Evolutionary conservation across 2,329 filamentous ascomycete species (phyloP).

Genomic region (Coniochaeta prunicola): DNA sequence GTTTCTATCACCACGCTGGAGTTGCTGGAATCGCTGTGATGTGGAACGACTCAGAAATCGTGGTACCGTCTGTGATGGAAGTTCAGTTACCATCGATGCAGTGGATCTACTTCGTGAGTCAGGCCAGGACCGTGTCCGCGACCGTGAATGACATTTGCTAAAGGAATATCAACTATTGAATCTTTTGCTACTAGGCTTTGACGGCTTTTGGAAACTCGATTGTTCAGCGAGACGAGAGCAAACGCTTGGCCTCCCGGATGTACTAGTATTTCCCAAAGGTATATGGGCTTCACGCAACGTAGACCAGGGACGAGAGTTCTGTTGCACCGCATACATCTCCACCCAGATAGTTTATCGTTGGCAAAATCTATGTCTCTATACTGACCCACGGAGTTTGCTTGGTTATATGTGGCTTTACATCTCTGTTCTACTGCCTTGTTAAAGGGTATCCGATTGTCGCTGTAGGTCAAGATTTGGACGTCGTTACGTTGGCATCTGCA

Average conservation of each 20-base stretch:
- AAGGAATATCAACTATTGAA: neutral
- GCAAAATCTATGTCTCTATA: neutral
- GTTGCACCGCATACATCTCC: neutral
- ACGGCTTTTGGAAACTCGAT: neutral
- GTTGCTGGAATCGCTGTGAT: too few relatives aligned
- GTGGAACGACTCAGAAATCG: too few relatives aligned
- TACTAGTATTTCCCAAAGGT: neutral
- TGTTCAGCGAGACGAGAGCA: neutral
- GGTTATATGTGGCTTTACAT: too few relatives aligned
- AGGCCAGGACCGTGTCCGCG: neutral
- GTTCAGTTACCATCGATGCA: too few relatives aligned
- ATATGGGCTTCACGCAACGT: neutral
- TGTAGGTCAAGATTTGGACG: neutral
- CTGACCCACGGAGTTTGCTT: too few relatives aligned
- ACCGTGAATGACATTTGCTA: neutral
- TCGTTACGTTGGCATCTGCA: neutral
- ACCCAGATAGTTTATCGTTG: neutral
- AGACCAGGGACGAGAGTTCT: neutral
- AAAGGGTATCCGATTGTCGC: too few relatives aligned
- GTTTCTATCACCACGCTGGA: neutral
- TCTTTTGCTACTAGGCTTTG: neutral
- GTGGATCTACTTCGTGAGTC: too few relatives aligned
- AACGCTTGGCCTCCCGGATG: neutral
- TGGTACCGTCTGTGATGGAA: too few relatives aligned
- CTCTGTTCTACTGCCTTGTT: neutral